Conservation (phyloP, 352 stramenopile genomes). For the Peronospora tabacina region DNA sequence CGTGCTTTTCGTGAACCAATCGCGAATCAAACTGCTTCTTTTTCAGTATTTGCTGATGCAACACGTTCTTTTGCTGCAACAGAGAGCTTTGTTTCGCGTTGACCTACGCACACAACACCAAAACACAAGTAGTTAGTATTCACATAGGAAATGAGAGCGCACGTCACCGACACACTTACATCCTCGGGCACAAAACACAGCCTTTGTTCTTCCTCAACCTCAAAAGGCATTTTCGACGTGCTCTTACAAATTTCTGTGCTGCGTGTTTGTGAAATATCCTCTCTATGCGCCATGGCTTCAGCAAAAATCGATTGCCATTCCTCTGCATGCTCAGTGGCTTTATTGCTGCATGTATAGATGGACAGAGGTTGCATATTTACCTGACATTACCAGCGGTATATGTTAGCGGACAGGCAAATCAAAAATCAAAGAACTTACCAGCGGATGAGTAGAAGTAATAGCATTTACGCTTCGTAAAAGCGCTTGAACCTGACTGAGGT, state of each 20-base stretch:
- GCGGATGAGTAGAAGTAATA: slow-evolving; percentile 15
- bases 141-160: not conserved
- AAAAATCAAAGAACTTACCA: slow-evolving; percentile 15
- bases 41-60: slow-evolving; percentile 29
- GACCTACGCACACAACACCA: slow-evolving; percentile 11
- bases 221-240: slow-evolving; percentile 1
- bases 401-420: slow-evolving; percentile 1
- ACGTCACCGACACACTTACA: slow-evolving; percentile 8
- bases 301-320: slow-evolving; percentile 17
- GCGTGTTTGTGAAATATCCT: not conserved
- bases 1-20: slow-evolving; percentile 4
- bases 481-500: slow-evolving; percentile 34
- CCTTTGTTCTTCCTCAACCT: not conserved
- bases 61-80: slow-evolving; percentile 15
- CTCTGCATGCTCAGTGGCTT: slow-evolving; percentile 17
- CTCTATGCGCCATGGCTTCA: not conserved
- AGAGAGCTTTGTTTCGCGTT: slow-evolving; percentile 19
- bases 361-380: slow-evolving; percentile 16
- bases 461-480: slow-evolving; percentile 31
- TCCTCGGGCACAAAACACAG: slow-evolving; percentile 5
- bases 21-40: slow-evolving; percentile 11
- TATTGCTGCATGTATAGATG: slow-evolving; percentile 8
- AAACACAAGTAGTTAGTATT: slow-evolving; percentile 2
- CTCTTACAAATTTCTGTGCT: not conserved
- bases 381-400: slow-evolving; percentile 3